Percentiles rank a stretch among this genome's conserved stretches.
Evolutionary conservation across 2,329 filamentous ascomycete species (phyloP).

Genomic region (Xenosphaeropsis pyriputrescens): DNA sequence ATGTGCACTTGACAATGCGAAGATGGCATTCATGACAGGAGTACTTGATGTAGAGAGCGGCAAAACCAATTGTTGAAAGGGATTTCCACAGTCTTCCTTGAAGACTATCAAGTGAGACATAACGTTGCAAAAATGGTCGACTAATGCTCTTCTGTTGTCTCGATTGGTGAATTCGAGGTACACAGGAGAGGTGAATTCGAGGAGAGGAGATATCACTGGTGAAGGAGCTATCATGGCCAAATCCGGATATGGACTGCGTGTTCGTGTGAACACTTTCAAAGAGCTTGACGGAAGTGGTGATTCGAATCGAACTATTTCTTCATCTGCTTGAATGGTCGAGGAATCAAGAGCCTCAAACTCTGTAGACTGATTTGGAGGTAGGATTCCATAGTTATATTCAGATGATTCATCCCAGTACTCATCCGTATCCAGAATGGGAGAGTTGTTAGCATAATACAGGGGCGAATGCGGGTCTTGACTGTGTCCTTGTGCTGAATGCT

Average conservation of each 20-base stretch:
- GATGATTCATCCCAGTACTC: background rate
- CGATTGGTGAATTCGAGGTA: slow-evolving; percentile 42
- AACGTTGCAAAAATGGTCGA: slow-evolving; percentile 50
- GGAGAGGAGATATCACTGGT: slow-evolving; percentile 15
- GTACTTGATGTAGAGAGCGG: slow-evolving; percentile 38
- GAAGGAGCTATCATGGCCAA: slow-evolving; percentile 15
- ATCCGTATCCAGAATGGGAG: background rate
- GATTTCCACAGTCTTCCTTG: slow-evolving; percentile 45
- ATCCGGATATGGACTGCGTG: slow-evolving; percentile 15
- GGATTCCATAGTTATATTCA: background rate
- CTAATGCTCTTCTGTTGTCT: slow-evolving; percentile 35
- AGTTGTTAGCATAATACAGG: background rate
- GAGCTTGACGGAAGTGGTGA: slow-evolving; percentile 1
- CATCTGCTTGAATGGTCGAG: slow-evolving; percentile 7
- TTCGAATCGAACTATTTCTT: slow-evolving; percentile 11
- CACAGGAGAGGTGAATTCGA: slow-evolving; percentile 35
- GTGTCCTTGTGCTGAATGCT: slow-evolving; percentile 6
- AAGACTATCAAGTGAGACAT: slow-evolving; percentile 52
- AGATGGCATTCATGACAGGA: slow-evolving; percentile 68
- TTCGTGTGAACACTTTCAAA: slow-evolving; percentile 6
- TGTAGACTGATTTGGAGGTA: background rate
- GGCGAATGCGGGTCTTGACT: slow-evolving; percentile 6
- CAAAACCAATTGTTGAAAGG: slow-evolving; percentile 47
- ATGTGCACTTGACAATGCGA: slow-evolving; percentile 72
- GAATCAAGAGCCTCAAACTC: background rate